Evolutionary conservation across 164 flowering plant genomes (phyloP), one percentile per base, ranked within the genome.

Genomic region (Vitis vinifera): DNA sequence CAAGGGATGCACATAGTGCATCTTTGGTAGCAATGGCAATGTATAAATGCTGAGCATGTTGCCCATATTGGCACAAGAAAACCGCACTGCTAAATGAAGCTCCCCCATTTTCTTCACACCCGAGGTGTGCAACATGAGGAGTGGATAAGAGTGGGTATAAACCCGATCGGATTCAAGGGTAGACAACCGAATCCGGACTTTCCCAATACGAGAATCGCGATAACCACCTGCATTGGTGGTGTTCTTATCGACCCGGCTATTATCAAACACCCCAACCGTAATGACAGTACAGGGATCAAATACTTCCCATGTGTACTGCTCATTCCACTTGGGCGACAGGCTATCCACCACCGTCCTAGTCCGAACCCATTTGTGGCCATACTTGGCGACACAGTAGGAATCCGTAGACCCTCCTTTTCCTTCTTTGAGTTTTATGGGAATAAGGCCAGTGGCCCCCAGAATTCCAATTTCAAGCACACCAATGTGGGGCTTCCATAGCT

Each of bases 381-480:
- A 87, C 65, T 85, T 88, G 0, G 89, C 89, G 8, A 88, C 91
- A 70, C 89, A 86, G 59, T 84, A 88, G 8, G 89, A 80, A 78
- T 88, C 88, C 0, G 85, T 71, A 3, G 82, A 66, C 2, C 88
- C 83, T 4, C 87, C 83, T 74, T 84, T 87, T 9, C 90, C 92
- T 70, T 82, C 87, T 23, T 77, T 86, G 66, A 83, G 69, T 72
- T 85, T 86, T 77, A 82, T 75, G 0, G 92, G 92, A 76, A 85
- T 68, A 2, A 88, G 85, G 15, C 85, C 85, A 8, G 85, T 78
- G 6, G 98, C 98, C 1, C 96, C 97, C 72, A 91, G 31, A 23
- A 93, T 84, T 0, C 98, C 97, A 77, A 88, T 81, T 62, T 88
- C 92, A 48, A 88, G 84, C n/a, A 88, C 85, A 10, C 90, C 92